A percentile compares a stretch with the other conserved stretches of the same genome.
These are phyloP conservation scores for Neurospora discreta DNA, from an alignment of 495 filamentous ascomycete species.

Conservation along the genomic window DNA sequence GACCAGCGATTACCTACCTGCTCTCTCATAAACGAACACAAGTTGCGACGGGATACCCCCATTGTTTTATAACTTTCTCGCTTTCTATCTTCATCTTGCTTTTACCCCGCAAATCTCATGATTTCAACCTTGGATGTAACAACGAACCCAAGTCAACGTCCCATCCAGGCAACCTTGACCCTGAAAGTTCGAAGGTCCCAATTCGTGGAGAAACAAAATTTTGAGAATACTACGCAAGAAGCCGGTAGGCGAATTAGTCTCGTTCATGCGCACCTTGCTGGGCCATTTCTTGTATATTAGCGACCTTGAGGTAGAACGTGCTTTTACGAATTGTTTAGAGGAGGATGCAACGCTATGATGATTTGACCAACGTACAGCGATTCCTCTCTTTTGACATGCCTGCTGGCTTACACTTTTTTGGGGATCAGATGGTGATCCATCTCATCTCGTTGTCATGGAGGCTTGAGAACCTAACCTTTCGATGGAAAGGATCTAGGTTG, in stretches of 20 bases:
- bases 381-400: neutral
- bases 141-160: neutral
- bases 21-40: too few species aligned
- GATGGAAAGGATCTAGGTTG: neutral
- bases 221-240: neutral
- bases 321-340: neutral
- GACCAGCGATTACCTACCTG: too few species aligned
- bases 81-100: neutral
- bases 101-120: neutral
- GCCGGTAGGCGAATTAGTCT: neutral
- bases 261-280: neutral
- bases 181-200: neutral
- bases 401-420: too few species aligned
- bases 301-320: neutral
- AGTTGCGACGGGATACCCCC: neutral
- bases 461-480: neutral
- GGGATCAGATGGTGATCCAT: too few species aligned
- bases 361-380: neutral
- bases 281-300: neutral
- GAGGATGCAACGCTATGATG: neutral
- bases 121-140: neutral
- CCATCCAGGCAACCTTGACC: neutral
- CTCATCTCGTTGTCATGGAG: neutral
- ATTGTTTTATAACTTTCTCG: neutral
- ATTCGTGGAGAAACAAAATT: neutral